Evolutionary conservation across 495 filamentous ascomycete species (phyloP).

Genomic region (Lasiosphaeria hispida): DNA sequence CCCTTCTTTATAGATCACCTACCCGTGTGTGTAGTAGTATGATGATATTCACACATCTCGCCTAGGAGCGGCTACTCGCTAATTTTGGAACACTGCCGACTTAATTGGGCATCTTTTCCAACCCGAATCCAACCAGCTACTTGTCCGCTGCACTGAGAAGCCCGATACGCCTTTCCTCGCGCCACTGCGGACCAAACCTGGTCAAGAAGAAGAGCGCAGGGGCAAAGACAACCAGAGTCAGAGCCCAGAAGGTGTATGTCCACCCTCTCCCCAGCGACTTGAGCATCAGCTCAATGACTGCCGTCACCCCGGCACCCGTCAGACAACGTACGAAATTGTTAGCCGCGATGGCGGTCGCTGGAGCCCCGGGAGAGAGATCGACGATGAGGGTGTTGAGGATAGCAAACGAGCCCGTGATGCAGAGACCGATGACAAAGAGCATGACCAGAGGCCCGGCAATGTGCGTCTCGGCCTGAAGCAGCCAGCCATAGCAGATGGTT

Average conservation of each 20-base stretch:
- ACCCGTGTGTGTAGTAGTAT: too few relatives aligned
- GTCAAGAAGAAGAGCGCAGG: conserved; percentile 40
- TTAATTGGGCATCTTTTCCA: too few relatives aligned
- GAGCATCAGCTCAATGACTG: conserved; percentile 45
- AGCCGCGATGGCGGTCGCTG: conserved; percentile 47
- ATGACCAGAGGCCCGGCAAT: conserved; percentile 54
- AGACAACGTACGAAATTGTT: conserved; percentile 49
- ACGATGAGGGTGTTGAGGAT: conserved; percentile 48
- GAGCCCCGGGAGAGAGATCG: conserved; percentile 44
- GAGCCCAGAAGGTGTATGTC: conserved; percentile 46
- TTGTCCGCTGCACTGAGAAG: conserved; percentile 28
- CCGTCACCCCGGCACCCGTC: conserved; percentile 42
- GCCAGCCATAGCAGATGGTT: conserved; percentile 59
- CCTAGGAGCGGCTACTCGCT: conserved; percentile 9
- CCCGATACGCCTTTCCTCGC: conserved; percentile 36
- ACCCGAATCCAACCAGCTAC: background rate
- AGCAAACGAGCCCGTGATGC: conserved; percentile 53
- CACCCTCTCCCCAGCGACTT: conserved; percentile 43
- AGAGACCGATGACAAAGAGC: conserved; percentile 53
- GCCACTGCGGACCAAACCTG: conserved; percentile 41
- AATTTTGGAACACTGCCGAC: too few relatives aligned
- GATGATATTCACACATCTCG: background rate
- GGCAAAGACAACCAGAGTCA: conserved; percentile 35
- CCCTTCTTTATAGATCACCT: background rate
- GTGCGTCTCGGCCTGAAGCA: conserved; percentile 43